A percentile compares a stretch with the other conserved stretches of the same genome.
These are phyloP conservation scores for Cystobasidium onofrii DNA, from an alignment of 768 basidiomycete species.

Conservation along the genomic window DNA sequence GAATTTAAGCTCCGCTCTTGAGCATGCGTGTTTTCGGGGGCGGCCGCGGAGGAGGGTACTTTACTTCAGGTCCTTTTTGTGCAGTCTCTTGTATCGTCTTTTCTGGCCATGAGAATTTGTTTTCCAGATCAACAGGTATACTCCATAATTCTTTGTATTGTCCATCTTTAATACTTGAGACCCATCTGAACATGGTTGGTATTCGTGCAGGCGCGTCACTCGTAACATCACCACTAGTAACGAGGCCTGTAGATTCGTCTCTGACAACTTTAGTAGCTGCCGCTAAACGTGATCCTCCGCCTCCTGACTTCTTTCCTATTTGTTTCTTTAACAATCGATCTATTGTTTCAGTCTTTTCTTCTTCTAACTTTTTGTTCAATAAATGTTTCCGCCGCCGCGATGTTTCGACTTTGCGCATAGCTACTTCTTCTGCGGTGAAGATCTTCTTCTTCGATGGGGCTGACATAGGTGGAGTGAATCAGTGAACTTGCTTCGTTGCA, in stretches of 20 bases:
- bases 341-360: slow-evolving; percentile 82
- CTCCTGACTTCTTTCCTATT: slow-evolving; percentile 44
- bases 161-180: slow-evolving; percentile 53
- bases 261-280: slow-evolving; percentile 48
- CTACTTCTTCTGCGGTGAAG: slow-evolving; percentile 64
- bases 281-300: slow-evolving; percentile 36
- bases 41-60: slow-evolving; percentile 27
- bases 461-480: not conserved
- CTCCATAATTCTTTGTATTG: slow-evolving; percentile 24
- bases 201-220: slow-evolving; percentile 44
- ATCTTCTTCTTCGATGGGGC: slow-evolving; percentile 52
- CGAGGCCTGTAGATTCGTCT: slow-evolving; percentile 44
- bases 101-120: slow-evolving; percentile 8
- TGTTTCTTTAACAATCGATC: slow-evolving; percentile 81
- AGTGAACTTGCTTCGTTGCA: not conserved
- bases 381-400: slow-evolving; percentile 72
- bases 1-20: slow-evolving; percentile 4
- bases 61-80: not conserved
- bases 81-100: slow-evolving; percentile 9
- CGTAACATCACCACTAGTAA: slow-evolving; percentile 32
- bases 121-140: slow-evolving; percentile 6
- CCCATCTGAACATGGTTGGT: slow-evolving; percentile 65
- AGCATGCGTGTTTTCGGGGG: slow-evolving; percentile 22
- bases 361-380: slow-evolving; percentile 72
- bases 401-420: slow-evolving; percentile 67